Percentiles rank a stretch among this genome's conserved stretches.
Evolutionary conservation across 2,329 filamentous ascomycete species (phyloP).

Genomic region (Hypoxylon sp.): DNA sequence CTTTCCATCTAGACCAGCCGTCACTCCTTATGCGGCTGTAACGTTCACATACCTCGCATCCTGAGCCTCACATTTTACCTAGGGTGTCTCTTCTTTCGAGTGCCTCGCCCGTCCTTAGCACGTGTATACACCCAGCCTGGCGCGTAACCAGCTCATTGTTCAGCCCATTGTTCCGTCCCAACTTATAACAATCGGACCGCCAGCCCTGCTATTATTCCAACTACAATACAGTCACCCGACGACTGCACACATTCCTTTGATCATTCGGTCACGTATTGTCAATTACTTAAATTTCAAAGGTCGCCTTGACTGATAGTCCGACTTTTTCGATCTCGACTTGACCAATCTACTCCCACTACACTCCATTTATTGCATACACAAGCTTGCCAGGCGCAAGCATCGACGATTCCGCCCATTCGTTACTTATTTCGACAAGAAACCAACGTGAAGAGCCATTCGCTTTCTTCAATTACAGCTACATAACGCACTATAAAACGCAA

Average conservation of each 20-base stretch:
- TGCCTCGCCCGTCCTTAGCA: neutral
- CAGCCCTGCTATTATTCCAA: conserved; percentile 32
- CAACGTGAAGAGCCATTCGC: conserved; percentile 11
- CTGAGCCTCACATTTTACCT: conserved; percentile 5
- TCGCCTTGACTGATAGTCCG: neutral
- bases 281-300: conserved; percentile 24
- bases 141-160: conserved; percentile 19
- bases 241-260: conserved; percentile 25
- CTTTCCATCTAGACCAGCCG: conserved; percentile 28
- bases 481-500: neutral
- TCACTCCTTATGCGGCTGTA: conserved; percentile 46
- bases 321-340: neutral
- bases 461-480: conserved; percentile 4
- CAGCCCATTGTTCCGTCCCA: conserved; percentile 26
- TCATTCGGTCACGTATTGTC: conserved; percentile 15
- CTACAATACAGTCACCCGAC: conserved; percentile 22
- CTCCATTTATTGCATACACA: neutral
- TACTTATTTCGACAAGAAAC: neutral
- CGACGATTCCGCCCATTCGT: conserved; percentile 1
- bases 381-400: conserved; percentile 40
- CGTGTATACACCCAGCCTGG: conserved; percentile 7
- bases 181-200: conserved; percentile 20
- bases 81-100: neutral
- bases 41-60: neutral
- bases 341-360: conserved; percentile 6